Evolutionary conservation across 768 basidiomycete genomes (phyloP).

Genomic region (Podaxis mareebaensis): DNA sequence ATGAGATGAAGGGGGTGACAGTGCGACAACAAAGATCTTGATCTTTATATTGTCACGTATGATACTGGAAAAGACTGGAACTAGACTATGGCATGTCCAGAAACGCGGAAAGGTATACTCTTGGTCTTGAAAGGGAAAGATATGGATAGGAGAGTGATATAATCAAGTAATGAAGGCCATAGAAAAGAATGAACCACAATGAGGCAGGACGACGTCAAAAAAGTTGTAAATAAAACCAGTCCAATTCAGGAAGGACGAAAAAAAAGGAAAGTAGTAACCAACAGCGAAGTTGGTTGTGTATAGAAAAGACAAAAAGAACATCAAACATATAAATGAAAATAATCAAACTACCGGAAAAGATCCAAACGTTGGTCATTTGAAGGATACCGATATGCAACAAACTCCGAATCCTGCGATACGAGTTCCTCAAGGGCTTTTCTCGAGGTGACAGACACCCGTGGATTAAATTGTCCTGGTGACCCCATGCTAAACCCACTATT

Average conservation of each 20-base stretch:
- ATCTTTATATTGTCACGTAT: not conserved
- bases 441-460: slow-evolving; percentile 62
- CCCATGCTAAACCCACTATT: slow-evolving; percentile 47
- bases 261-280: not conserved
- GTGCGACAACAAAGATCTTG: not conserved
- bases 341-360: slow-evolving; percentile 41
- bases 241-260: slow-evolving; percentile 5
- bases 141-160: not conserved
- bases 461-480: slow-evolving; percentile 33
- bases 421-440: slow-evolving; percentile 75
- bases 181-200: slow-evolving; percentile 1
- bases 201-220: not conserved
- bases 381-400: slow-evolving; percentile 87
- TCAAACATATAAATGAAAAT: slow-evolving; percentile 1
- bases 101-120: not conserved
- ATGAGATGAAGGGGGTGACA: not conserved
- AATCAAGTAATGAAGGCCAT: not conserved
- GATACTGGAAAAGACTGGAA: not conserved
- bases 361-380: slow-evolving; percentile 72
- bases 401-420: slow-evolving; percentile 83
- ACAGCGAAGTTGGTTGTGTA: not conserved
- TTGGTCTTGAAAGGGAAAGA: not conserved
- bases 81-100: slow-evolving; percentile 1
- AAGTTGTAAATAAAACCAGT: slow-evolving; percentile 1
- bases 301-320: slow-evolving; percentile 2